Conservation (phyloP, 2,329 filamentous ascomycete genomes). For the Alternaria novae-zelandiae region DNA sequence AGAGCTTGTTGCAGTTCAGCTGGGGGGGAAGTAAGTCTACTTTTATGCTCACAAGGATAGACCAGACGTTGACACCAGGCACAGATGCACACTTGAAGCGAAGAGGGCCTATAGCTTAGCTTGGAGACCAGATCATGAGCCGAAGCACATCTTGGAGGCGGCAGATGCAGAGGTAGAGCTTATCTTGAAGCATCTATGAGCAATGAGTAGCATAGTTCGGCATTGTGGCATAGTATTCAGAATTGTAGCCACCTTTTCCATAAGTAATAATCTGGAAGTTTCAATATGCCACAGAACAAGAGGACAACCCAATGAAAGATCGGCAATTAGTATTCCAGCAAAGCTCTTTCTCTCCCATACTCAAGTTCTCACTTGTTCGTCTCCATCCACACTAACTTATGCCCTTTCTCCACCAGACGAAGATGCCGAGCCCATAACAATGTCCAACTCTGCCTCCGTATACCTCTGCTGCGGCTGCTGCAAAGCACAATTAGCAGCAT, state of each 20-base stretch:
- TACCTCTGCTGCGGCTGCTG: constrained; percentile 22
- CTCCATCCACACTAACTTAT: background rate
- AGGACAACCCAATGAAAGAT: background rate
- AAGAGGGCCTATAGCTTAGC: constrained; percentile 52
- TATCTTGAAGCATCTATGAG: constrained; percentile 40
- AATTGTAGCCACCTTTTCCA: too few species aligned
- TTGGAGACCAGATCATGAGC: constrained; percentile 53
- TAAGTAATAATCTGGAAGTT: too few species aligned
- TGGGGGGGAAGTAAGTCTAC: constrained; percentile 54
- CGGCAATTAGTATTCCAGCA: background rate
- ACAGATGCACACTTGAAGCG: constrained; percentile 54
- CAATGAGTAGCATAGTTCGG: background rate
- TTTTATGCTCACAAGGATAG: background rate
- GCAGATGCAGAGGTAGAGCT: constrained; percentile 57
- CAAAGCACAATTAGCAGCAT: background rate
- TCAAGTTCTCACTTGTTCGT: background rate
- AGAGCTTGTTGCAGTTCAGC: constrained; percentile 30
- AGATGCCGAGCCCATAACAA: background rate
- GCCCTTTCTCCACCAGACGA: background rate
- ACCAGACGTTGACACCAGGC: constrained; percentile 2
- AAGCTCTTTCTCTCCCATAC: too few species aligned
- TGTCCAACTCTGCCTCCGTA: constrained; percentile 5
- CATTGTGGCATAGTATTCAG: background rate
- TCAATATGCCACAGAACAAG: background rate
- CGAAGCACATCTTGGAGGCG: constrained; percentile 56